Evolutionary conservation across 345 rosid genomes (phyloP).

Genomic region (Chamaenerion angustifolium): DNA sequence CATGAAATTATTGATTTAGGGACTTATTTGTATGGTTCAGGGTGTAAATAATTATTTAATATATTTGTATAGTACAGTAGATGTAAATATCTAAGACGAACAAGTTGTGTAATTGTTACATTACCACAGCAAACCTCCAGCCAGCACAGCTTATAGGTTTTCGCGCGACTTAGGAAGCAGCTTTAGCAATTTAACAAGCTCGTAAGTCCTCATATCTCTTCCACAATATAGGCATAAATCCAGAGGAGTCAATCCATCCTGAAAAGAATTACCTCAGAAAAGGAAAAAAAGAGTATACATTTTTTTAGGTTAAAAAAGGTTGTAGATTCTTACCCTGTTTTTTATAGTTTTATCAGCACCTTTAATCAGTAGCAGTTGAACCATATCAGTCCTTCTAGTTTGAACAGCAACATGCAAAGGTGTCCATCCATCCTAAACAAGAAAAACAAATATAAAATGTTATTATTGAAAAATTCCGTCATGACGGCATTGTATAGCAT

Average conservation of each 20-base stretch:
- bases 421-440: constrained; percentile 88
- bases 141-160: too few species aligned
- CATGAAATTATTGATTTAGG: too few species aligned
- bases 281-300: background rate
- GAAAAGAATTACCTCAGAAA: background rate
- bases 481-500: too few species aligned
- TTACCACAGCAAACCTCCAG: too few species aligned
- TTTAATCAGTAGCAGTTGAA: constrained; percentile 67
- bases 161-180: constrained; percentile 27
- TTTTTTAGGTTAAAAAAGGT: background rate
- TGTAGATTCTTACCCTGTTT: constrained; percentile 28
- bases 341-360: constrained; percentile 55
- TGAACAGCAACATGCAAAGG: constrained; percentile 92
- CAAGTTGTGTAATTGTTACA: too few species aligned
- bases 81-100: too few species aligned
- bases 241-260: constrained; percentile 80
- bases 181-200: constrained; percentile 68
- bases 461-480: too few species aligned
- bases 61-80: too few species aligned
- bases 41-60: too few species aligned
- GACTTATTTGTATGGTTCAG: too few species aligned
- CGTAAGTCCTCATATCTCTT: constrained; percentile 44
- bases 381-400: constrained; percentile 61
- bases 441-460: too few species aligned
- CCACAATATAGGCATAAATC: constrained; percentile 72